phyloP scores from a whole-genome alignment of 2,329 filamentous ascomycete genomes.

The Cercospora sesami region DNA sequence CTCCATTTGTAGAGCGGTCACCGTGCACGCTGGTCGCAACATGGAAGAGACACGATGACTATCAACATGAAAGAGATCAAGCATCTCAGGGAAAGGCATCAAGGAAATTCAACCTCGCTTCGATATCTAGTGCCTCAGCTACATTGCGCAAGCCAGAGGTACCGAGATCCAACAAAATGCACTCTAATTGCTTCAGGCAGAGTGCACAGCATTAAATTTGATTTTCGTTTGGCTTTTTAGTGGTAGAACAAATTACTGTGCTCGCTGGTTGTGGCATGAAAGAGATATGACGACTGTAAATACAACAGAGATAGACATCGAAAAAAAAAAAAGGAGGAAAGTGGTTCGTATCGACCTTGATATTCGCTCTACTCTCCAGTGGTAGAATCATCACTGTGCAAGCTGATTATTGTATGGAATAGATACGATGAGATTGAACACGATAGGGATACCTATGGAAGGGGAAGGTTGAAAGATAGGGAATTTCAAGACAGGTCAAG shows the following conservation, averaged over 20 bases:
- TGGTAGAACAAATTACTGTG: background rate
- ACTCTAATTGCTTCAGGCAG: background rate
- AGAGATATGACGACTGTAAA: background rate
- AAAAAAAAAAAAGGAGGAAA: background rate
- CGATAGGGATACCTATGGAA: background rate
- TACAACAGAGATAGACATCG: background rate
- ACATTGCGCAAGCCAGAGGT: background rate
- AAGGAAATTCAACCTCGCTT: background rate
- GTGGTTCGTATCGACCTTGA: background rate
- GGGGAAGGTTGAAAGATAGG: no score
- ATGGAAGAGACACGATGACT: background rate
- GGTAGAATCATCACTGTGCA: background rate
- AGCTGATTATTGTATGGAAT: background rate
- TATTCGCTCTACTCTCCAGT: background rate
- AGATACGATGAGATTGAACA: background rate
- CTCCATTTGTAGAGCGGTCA: background rate
- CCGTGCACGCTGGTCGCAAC: background rate
- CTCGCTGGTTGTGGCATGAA: background rate
- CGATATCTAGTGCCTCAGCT: background rate
- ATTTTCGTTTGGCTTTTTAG: background rate
- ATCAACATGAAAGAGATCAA: background rate
- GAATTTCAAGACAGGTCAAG: background rate
- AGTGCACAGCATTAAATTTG: background rate
- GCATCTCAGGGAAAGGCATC: background rate
- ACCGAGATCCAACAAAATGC: background rate